Conservation (phyloP, 1,284 basidiomycete species). For the Leccinum griseonigrum region DNA sequence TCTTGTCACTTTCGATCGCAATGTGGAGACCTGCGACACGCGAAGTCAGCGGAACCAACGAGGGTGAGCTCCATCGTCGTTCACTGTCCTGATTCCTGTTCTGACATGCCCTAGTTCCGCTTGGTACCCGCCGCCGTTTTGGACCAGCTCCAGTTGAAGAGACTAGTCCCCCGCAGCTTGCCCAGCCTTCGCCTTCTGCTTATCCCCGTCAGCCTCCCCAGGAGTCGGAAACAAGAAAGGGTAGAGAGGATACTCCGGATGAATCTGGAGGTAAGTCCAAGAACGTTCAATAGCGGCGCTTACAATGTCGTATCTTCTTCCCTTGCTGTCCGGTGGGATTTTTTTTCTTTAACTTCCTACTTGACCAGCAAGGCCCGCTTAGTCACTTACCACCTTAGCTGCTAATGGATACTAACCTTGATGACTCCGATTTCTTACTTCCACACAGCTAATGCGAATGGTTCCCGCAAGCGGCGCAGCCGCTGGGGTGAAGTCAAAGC, state of each 20-base stretch:
- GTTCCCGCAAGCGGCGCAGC: conserved; percentile 88
- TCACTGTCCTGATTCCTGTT: conserved; percentile 9
- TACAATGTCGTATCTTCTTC: conserved; percentile 32
- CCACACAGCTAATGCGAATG: conserved; percentile 68
- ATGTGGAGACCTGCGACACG: conserved; percentile 91
- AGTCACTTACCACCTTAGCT: conserved; percentile 46
- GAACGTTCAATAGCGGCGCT: conserved; percentile 31
- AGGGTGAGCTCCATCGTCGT: conserved; percentile 47
- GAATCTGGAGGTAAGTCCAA: conserved; percentile 57
- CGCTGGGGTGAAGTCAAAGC: conserved; percentile 93
- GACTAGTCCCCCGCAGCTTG: conserved; percentile 71
- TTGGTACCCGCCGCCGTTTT: conserved; percentile 84
- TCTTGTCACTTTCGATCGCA: conserved; percentile 31
- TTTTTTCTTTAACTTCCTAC: conserved; percentile 23
- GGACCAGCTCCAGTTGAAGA: conserved; percentile 80
- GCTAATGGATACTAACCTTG: conserved; percentile 57
- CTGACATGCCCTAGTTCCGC: conserved; percentile 49
- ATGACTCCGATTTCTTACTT: conserved; percentile 40
- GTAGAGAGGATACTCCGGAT: conserved; percentile 59
- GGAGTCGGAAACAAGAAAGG: conserved; percentile 54
- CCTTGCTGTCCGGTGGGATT: conserved; percentile 34
- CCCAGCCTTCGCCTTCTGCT: conserved; percentile 80
- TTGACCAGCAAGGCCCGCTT: conserved; percentile 34
- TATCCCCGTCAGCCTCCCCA: conserved; percentile 67
- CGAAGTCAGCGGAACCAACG: conserved; percentile 82